Base-by-base conservation (phyloP, 176 grass and related monocot genomes). In the Panicum miliaceum region DNA sequence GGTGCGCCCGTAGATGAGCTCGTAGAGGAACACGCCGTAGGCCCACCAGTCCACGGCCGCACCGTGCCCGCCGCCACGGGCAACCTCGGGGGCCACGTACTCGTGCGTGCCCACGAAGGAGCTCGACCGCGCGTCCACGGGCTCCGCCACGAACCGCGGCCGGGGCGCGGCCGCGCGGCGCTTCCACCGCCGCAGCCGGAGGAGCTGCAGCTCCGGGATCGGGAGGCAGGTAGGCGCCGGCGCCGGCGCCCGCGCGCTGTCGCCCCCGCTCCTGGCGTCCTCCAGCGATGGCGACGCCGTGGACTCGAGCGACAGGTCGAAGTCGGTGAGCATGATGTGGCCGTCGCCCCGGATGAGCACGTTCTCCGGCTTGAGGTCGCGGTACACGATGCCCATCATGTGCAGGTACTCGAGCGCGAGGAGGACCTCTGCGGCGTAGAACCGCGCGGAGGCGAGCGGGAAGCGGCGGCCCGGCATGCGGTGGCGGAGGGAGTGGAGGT, bases 261-360 rank as follows among this genome's bases (percentile, higher is more conserved):
- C 20, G 6, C 57, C 27, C 1, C 12, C 36, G 20, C 59, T 84
- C 14, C 27, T 73, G 18, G 74, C 42, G 10, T 71, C 83, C 46
- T 98, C 96, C 25, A 98, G 85, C 7, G 82, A 52, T 4, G 96
- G 96, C 13, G 88, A 95, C 54, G 93, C 72, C 7, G 89, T 95
- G 83, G 96, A 92, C 85, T 95, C 93, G 45, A 98, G 87, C 46
- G 96, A 95, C 26, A 98, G 91, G 91, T 98, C 96, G 89, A 98
- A 95, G 65, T 98, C 96, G n/a, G 96, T 95, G 76, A 98, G 96
- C 96, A 98, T 95, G 86, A 98, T 98, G 87, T 98, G 92, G 47
- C 96, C 92, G 82, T 98, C 92, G 73, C 85, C 92, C 10, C 96
- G 93, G 61, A 95, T 95, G 51, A 95, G 93, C 47, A 98, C 92